Evolutionary conservation across 768 basidiomycete genomes (phyloP).

Genomic region (Tulasnella sp.): DNA sequence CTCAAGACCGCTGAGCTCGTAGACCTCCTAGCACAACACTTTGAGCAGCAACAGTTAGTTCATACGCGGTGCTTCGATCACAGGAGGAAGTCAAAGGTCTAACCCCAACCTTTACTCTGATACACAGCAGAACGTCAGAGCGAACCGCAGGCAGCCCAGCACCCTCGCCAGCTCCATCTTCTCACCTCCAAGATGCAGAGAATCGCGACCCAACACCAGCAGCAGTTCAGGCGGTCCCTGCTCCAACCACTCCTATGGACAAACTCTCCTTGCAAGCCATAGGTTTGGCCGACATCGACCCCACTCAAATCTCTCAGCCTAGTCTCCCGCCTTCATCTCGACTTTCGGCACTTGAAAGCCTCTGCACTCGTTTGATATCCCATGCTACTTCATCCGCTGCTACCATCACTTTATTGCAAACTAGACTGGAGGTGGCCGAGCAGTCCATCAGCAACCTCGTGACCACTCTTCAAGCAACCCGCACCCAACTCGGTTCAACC

Average conservation of each 20-base stretch:
- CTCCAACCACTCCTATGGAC: not conserved
- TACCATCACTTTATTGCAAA: not conserved
- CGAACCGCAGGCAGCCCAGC: not conserved
- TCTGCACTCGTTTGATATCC: conserved; percentile 9
- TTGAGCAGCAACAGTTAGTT: conserved; percentile 7
- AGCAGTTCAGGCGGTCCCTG: not conserved
- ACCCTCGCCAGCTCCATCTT: not conserved
- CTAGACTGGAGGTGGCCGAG: not conserved
- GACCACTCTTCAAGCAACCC: not conserved
- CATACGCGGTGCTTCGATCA: not conserved
- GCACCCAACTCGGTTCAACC: not conserved
- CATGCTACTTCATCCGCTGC: conserved; percentile 4
- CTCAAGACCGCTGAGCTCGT: conserved; percentile 10
- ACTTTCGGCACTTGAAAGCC: not conserved
- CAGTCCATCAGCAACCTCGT: conserved; percentile 1
- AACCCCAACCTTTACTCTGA: not conserved
- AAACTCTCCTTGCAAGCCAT: not conserved
- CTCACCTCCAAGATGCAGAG: not conserved
- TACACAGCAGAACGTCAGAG: not conserved
- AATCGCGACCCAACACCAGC: not conserved
- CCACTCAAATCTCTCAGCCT: not conserved
- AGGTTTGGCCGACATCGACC: conserved; percentile 4
- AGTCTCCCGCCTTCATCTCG: not conserved
- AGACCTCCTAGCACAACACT: conserved; percentile 4
- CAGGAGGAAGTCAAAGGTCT: not conserved